Conservation (phyloP, 1,284 basidiomycete genomes). For the Naganishia cerealis region DNA sequence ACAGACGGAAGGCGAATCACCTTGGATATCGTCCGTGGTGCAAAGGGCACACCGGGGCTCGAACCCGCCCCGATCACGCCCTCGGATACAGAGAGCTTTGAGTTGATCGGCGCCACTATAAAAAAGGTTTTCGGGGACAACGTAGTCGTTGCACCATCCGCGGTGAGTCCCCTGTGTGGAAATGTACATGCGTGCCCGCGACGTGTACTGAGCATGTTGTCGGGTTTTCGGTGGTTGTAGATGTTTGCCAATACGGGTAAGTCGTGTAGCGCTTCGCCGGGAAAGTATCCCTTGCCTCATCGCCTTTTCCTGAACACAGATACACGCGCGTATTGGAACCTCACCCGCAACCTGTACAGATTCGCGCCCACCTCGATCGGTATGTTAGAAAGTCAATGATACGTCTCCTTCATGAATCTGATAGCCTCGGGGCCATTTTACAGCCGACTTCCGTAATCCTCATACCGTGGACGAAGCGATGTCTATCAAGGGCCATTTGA, state of each 20-base stretch:
- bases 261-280: neutral
- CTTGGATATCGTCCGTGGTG: slow-evolving; percentile 28
- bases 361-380: slow-evolving; percentile 52
- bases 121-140: slow-evolving; percentile 53
- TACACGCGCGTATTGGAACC: slow-evolving; percentile 54
- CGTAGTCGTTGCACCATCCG: slow-evolving; percentile 55
- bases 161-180: slow-evolving; percentile 51
- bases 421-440: neutral
- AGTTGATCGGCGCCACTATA: slow-evolving; percentile 53
- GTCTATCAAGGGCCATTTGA: slow-evolving; percentile 52
- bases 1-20: slow-evolving; percentile 34
- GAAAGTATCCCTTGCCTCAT: neutral
- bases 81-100: slow-evolving; percentile 48
- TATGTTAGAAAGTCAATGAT: neutral
- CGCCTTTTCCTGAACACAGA: slow-evolving; percentile 52
- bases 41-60: slow-evolving; percentile 40
- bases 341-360: slow-evolving; percentile 57
- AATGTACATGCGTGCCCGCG: neutral
- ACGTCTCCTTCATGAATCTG: neutral
- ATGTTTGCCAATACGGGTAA: slow-evolving; percentile 30
- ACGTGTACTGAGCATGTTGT: neutral
- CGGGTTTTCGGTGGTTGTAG: slow-evolving; percentile 3
- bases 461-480: slow-evolving; percentile 59
- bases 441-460: slow-evolving; percentile 47
- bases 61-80: slow-evolving; percentile 58